These are phyloP conservation scores for Beverwykella pulmonaria DNA, from an alignment of 495 filamentous ascomycete species.

Conservation along the genomic window DNA sequence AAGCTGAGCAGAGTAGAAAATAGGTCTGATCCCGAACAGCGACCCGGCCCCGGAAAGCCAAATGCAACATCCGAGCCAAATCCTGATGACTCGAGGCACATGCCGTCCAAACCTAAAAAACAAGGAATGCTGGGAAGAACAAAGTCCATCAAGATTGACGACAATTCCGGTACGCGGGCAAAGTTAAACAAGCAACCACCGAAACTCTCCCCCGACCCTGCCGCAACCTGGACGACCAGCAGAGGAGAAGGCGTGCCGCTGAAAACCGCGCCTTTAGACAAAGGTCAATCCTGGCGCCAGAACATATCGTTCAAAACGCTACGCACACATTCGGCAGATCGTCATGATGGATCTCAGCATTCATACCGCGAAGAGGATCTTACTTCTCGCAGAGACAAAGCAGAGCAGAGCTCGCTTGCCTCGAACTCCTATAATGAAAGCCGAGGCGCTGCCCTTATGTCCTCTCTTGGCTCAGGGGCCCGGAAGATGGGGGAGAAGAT, in stretches of 20 bases:
- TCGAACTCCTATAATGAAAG: slow-evolving; percentile 63
- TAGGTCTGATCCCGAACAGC: slow-evolving; percentile 22
- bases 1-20: slow-evolving; percentile 21
- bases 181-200: slow-evolving; percentile 26
- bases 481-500: slow-evolving; percentile 68
- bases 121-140: slow-evolving; percentile 29
- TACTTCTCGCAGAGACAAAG: slow-evolving; percentile 55
- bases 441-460: slow-evolving; percentile 57
- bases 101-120: slow-evolving; percentile 26
- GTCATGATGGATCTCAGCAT: slow-evolving; percentile 45
- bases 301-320: slow-evolving; percentile 62
- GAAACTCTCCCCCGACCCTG: slow-evolving; percentile 36
- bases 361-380: slow-evolving; percentile 41
- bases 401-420: slow-evolving; percentile 54
- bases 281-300: slow-evolving; percentile 65
- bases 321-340: slow-evolving; percentile 67
- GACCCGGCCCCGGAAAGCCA: slow-evolving; percentile 12
- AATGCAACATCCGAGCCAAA: slow-evolving; percentile 6
- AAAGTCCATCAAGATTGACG: slow-evolving; percentile 35
- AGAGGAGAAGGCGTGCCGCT: slow-evolving; percentile 42
- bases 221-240: slow-evolving; percentile 43
- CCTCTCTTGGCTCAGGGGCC: slow-evolving; percentile 58
- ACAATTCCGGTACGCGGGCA: slow-evolving; percentile 9
- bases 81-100: slow-evolving; percentile 10
- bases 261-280: slow-evolving; percentile 63